These are phyloP conservation scores for Rhinocladiella similis DNA, from an alignment of 2,329 filamentous ascomycete genomes.

Conservation along the genomic window DNA sequence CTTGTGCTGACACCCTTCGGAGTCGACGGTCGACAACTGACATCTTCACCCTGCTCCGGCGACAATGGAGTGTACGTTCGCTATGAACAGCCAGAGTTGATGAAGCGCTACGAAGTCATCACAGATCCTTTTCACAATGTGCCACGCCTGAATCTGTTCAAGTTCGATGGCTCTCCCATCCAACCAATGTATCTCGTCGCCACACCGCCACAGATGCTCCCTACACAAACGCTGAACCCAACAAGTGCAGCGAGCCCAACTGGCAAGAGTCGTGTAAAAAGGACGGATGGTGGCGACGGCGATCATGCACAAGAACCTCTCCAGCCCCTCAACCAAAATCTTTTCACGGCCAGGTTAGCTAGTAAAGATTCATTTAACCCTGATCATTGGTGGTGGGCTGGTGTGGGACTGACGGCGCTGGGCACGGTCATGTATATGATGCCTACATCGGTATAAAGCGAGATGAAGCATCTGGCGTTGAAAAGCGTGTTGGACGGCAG, in stretches of 20 bases:
- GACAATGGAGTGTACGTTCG: slow-evolving; percentile 60
- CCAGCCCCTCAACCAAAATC: slow-evolving; percentile 31
- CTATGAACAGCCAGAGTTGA: slow-evolving; percentile 65
- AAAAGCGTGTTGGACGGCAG: not conserved
- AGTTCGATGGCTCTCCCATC: slow-evolving; percentile 64
- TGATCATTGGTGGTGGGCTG: slow-evolving; percentile 50
- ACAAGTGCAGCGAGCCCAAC: slow-evolving; percentile 40
- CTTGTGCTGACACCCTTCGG: slow-evolving; percentile 61
- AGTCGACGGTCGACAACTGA: slow-evolving; percentile 67
- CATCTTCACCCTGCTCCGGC: slow-evolving; percentile 64
- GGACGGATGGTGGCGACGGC: slow-evolving; percentile 25
- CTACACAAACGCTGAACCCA: slow-evolving; percentile 66
- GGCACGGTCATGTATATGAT: slow-evolving; percentile 40
- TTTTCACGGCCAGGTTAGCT: slow-evolving; percentile 27
- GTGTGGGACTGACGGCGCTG: slow-evolving; percentile 47
- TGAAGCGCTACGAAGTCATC: slow-evolving; percentile 54
- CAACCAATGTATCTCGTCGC: slow-evolving; percentile 68
- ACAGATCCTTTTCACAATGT: slow-evolving; percentile 63
- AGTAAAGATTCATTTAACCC: slow-evolving; percentile 38
- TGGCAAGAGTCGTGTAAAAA: slow-evolving; percentile 36
- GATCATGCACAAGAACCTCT: slow-evolving; percentile 19
- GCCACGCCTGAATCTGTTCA: slow-evolving; percentile 63
- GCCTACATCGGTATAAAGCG: slow-evolving; percentile 18
- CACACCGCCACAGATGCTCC: slow-evolving; percentile 67
- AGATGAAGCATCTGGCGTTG: no score